A percentile compares a stretch with the other conserved stretches of the same genome.
phyloP scores from a whole-genome alignment of 176 grass and related monocot species.

The Phragmites australis region DNA sequence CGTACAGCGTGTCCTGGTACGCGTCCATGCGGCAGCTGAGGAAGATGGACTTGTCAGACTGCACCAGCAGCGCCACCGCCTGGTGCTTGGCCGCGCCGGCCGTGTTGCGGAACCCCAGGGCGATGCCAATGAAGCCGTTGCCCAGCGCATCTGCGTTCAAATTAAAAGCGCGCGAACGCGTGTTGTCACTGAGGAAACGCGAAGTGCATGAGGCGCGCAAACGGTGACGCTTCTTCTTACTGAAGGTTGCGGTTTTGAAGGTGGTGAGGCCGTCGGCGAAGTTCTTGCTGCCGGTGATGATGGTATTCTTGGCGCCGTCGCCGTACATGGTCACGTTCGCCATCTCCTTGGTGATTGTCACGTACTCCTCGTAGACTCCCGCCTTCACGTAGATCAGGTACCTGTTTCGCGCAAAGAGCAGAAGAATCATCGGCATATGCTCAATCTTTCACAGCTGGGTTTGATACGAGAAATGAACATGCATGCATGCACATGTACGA shows the following conservation, averaged over 20 bases:
- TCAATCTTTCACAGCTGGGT: neutral
- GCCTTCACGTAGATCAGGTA: constrained; percentile 71
- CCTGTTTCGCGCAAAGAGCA: constrained; percentile 12
- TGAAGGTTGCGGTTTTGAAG: constrained; percentile 59
- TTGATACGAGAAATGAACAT: neutral
- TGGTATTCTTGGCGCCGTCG: constrained; percentile 53
- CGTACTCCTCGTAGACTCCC: constrained; percentile 64
- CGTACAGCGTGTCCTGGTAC: constrained; percentile 74
- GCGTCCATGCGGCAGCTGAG: constrained; percentile 68
- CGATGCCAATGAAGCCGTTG: constrained; percentile 54
- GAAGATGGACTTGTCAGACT: constrained; percentile 74
- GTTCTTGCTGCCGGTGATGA: constrained; percentile 60
- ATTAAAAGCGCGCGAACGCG: neutral
- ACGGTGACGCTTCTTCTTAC: constrained; percentile 27
- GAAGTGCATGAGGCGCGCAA: neutral
- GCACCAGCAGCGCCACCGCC: constrained; percentile 80
- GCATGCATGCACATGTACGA: neutral
- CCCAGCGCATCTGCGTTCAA: constrained; percentile 34
- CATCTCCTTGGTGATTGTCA: constrained; percentile 46
- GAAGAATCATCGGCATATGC: neutral
- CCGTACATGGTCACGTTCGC: constrained; percentile 60
- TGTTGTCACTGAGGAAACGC: neutral
- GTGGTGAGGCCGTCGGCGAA: constrained; percentile 57
- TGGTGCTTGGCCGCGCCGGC: constrained; percentile 76
- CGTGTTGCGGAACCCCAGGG: constrained; percentile 79